Conservation (phyloP, 2,329 filamentous ascomycete species). For the Apiospora phragmitis region DNA sequence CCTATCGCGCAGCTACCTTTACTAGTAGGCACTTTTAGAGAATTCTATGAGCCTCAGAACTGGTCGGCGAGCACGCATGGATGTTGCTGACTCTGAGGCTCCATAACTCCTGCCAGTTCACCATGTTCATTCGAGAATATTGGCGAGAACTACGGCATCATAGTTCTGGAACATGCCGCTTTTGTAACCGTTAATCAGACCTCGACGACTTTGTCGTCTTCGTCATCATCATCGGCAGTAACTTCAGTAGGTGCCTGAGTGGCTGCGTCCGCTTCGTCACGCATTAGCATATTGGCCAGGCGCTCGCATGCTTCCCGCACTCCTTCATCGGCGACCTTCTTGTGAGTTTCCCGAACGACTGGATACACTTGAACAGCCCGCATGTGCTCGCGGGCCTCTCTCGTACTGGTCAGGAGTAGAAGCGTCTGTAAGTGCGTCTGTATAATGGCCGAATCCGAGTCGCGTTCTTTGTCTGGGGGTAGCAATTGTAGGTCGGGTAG, state of each 20-base stretch:
- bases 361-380: conserved; percentile 82
- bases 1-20: background rate
- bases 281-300: conserved; percentile 84
- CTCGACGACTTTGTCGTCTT: conserved; percentile 56
- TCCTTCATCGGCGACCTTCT: conserved; percentile 73
- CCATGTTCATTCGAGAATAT: background rate
- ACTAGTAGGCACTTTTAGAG: background rate
- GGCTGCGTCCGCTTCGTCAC: conserved; percentile 65
- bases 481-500: conserved; percentile 86
- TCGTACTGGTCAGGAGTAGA: conserved; percentile 77
- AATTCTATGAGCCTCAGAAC: background rate
- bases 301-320: conserved; percentile 86
- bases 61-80: background rate
- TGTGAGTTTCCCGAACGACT: conserved; percentile 82
- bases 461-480: conserved; percentile 84
- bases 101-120: background rate
- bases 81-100: background rate
- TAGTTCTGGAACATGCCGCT: background rate
- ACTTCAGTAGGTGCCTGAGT: conserved; percentile 42
- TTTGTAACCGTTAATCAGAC: conserved; percentile 31
- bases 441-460: conserved; percentile 73
- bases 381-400: conserved; percentile 72
- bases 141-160: background rate
- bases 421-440: conserved; percentile 89
- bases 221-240: conserved; percentile 50